Evolutionary conservation across 2,329 filamentous ascomycete genomes (phyloP).

Genomic region (Alternaria infectoria): DNA sequence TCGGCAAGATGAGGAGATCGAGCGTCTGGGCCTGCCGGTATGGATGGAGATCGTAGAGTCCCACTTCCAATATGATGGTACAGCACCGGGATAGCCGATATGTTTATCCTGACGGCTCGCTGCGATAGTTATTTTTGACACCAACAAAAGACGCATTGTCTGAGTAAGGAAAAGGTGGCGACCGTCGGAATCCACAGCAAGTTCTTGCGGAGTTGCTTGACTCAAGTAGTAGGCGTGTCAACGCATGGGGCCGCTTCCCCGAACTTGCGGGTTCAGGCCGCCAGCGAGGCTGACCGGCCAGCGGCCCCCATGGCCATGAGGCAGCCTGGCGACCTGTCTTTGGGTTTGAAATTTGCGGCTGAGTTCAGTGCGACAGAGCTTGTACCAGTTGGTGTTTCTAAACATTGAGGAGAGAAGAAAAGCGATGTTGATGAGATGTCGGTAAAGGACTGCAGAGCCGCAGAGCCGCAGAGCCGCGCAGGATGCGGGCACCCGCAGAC

Average conservation of each 20-base stretch:
- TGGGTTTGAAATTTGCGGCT: background rate
- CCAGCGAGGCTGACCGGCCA: background rate
- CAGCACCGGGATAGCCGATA: too few species aligned
- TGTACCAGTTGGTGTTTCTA: background rate
- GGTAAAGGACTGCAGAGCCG: background rate
- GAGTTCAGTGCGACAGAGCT: background rate
- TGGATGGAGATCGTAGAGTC: too few species aligned
- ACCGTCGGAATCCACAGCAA: background rate
- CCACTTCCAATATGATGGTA: too few species aligned
- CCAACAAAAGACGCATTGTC: background rate
- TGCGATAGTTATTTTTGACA: background rate
- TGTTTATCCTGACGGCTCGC: background rate
- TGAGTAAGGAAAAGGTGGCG: background rate
- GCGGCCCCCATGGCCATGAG: background rate
- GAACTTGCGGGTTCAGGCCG: background rate
- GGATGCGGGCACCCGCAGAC: background rate
- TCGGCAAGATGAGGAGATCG: background rate
- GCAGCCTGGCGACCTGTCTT: background rate
- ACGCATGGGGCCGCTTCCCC: background rate
- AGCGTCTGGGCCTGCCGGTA: background rate
- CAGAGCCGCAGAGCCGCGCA: background rate
- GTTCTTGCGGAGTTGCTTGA: background rate
- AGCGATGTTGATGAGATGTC: background rate
- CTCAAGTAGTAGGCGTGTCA: background rate
- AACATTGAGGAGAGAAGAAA: background rate